phyloP scores from a whole-genome alignment of 2,329 filamentous ascomycete genomes.

The Monosporascus ibericus region DNA sequence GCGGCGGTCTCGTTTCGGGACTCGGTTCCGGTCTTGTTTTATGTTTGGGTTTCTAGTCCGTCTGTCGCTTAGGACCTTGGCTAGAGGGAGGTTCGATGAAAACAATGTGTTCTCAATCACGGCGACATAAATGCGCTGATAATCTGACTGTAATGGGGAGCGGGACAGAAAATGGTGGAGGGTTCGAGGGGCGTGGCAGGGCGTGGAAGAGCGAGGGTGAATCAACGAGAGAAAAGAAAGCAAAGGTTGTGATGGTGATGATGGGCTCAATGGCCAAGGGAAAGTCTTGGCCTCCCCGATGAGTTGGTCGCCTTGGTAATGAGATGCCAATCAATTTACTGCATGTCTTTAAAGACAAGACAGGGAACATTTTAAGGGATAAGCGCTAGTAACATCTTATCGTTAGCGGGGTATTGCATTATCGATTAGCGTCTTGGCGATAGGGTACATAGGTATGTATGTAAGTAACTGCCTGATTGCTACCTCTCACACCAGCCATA shows the following conservation, averaged over 20 bases:
- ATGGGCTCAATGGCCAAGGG: not conserved
- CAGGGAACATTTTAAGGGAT: too few species aligned
- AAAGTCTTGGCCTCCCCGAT: not conserved
- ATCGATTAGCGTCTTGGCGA: too few species aligned
- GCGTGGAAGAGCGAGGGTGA: not conserved
- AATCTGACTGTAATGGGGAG: not conserved
- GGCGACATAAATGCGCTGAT: not conserved
- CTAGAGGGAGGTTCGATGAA: not conserved
- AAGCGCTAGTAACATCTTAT: too few species aligned
- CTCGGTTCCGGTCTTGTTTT: slow-evolving; percentile 49
- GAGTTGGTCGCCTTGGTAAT: not conserved
- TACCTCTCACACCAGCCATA: too few species aligned
- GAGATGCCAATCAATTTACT: not conserved
- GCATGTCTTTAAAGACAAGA: not conserved
- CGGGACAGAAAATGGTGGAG: not conserved
- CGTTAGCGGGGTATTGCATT: too few species aligned
- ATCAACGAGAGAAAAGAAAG: not conserved
- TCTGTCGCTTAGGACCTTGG: not conserved
- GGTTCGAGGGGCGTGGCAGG: not conserved
- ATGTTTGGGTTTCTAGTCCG: not conserved
- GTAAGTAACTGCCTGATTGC: too few species aligned
- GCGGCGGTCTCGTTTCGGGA: slow-evolving; percentile 61
- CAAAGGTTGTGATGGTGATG: not conserved
- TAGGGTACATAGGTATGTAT: too few species aligned
- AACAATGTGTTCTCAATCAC: not conserved